Conservation (phyloP, 805 yeast species). For the Lipomyces lipofer region DNA sequence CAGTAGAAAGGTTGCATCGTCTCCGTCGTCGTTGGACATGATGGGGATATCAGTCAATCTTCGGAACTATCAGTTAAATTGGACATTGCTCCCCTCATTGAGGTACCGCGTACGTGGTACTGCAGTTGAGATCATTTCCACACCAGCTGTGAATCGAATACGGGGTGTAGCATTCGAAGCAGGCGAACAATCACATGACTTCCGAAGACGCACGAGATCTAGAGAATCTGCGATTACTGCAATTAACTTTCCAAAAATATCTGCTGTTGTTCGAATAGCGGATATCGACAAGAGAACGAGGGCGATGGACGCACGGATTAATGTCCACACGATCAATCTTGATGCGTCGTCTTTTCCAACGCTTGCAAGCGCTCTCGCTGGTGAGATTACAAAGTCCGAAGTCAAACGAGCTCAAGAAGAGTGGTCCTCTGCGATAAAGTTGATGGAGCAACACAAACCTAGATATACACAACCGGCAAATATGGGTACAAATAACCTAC, state of each 20-base stretch:
- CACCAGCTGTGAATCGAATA: conserved; percentile 5
- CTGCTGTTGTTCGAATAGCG: conserved; percentile 19
- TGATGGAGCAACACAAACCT: neutral
- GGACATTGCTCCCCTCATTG: conserved; percentile 26
- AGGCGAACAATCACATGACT: conserved; percentile 29
- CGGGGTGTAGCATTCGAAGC: conserved; percentile 23
- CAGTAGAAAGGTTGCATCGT: neutral
- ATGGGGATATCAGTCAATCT: conserved; percentile 18
- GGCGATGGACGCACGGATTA: conserved; percentile 9
- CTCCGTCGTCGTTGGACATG: conserved; percentile 6
- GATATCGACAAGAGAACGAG: neutral
- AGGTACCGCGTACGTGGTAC: conserved; percentile 20
- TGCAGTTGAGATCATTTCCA: conserved; percentile 15
- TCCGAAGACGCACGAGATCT: conserved; percentile 18
- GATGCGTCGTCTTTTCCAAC: conserved; percentile 30
- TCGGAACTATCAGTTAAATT: conserved; percentile 6
- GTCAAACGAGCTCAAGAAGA: conserved; percentile 16
- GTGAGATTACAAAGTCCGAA: conserved; percentile 26
- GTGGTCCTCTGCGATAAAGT: conserved; percentile 14
- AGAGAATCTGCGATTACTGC: conserved; percentile 26
- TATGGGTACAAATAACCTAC: neutral
- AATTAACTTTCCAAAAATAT: conserved; percentile 18
- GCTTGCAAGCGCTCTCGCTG: conserved; percentile 26
- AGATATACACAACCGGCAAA: neutral
- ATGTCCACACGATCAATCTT: conserved; percentile 16